These are phyloP conservation scores for Helianthus tuberosus DNA, from an alignment of 129 eudicot genomes.

Conservation along the genomic window DNA sequence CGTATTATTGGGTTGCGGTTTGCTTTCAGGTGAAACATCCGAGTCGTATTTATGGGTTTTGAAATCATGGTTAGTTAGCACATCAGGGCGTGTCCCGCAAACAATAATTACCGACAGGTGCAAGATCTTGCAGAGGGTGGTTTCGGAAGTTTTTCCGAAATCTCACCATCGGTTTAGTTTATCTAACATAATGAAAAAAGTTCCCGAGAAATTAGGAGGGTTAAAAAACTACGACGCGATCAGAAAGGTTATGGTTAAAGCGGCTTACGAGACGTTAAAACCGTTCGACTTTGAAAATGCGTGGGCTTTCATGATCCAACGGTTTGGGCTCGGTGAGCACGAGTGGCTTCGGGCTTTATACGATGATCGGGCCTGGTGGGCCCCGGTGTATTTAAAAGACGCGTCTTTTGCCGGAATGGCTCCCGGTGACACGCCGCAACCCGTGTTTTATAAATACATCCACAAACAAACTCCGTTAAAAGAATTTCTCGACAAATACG, in stretches of 20 bases:
- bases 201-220: constrained; percentile 91
- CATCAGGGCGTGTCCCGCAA: constrained; percentile 60
- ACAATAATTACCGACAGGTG: constrained; percentile 81
- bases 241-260: constrained; percentile 59
- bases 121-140: constrained; percentile 58
- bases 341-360: constrained; percentile 78
- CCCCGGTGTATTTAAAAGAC: constrained; percentile 77
- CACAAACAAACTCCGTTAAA: constrained; percentile 91
- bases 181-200: constrained; percentile 73
- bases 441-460: constrained; percentile 69
- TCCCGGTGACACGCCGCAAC: constrained; percentile 52
- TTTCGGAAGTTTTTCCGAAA: constrained; percentile 71
- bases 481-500: constrained; percentile 94
- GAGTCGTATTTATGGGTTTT: constrained; percentile 71
- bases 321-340: constrained; percentile 58
- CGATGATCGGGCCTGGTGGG: constrained; percentile 86
- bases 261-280: constrained; percentile 69
- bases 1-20: constrained; percentile 82
- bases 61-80: constrained; percentile 64
- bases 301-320: constrained; percentile 85
- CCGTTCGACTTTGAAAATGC: constrained; percentile 77
- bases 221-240: constrained; percentile 70
- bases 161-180: constrained; percentile 74
- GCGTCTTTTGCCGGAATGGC: constrained; percentile 80
- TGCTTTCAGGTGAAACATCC: constrained; percentile 66